Conservation (phyloP, 2,329 filamentous ascomycete species). For the Penicillium palitans region DNA sequence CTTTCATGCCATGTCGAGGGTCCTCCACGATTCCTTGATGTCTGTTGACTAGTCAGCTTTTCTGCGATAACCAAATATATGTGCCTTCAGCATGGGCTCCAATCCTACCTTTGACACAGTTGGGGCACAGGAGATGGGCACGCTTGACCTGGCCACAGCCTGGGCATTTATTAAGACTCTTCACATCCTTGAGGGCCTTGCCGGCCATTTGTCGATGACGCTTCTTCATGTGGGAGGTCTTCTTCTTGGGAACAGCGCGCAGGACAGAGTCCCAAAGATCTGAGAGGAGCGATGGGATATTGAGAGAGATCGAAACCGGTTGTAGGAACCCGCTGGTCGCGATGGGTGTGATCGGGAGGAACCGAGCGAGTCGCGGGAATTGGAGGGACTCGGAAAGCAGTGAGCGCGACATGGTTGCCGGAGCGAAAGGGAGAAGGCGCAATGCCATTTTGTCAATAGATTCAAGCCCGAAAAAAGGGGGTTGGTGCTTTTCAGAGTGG, state of each 20-base stretch:
- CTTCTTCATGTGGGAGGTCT: constrained; percentile 96
- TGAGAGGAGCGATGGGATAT: constrained; percentile 68
- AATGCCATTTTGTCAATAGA: constrained; percentile 28
- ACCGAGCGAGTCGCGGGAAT: constrained; percentile 31
- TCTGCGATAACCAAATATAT: background rate
- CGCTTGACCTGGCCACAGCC: constrained; percentile 86
- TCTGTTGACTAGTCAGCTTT: constrained; percentile 30
- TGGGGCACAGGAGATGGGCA: constrained; percentile 82
- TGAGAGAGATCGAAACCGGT: constrained; percentile 60
- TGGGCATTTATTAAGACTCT: constrained; percentile 81
- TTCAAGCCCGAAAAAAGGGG: background rate
- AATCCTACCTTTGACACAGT: constrained; percentile 73
- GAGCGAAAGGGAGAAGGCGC: constrained; percentile 24
- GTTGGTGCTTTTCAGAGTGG: background rate
- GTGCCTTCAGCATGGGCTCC: background rate
- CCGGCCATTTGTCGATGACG: constrained; percentile 91
- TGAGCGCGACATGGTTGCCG: constrained; percentile 15
- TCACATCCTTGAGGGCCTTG: constrained; percentile 90
- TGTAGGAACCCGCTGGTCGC: constrained; percentile 59
- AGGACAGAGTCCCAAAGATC: constrained; percentile 92
- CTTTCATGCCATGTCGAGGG: constrained; percentile 34
- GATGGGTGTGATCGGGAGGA: constrained; percentile 46
- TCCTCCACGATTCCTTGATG: constrained; percentile 50
- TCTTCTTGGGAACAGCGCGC: constrained; percentile 95
- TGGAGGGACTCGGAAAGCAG: constrained; percentile 28